Base-by-base conservation (phyloP, 2,329 filamentous ascomycete species). In the Arthrinium puccinioides region DNA sequence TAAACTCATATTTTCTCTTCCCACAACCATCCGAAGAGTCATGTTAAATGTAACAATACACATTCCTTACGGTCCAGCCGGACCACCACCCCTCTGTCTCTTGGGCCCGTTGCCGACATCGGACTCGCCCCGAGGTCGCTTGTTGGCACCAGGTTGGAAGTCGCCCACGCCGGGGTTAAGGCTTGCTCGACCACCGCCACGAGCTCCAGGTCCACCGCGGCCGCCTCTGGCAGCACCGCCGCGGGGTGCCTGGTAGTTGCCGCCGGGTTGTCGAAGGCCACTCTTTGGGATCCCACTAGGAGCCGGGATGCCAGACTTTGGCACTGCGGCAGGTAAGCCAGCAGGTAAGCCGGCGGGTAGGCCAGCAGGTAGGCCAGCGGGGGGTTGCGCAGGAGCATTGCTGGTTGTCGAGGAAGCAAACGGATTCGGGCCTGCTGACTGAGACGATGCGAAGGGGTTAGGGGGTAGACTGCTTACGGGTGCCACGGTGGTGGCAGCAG, bases 131-230 rank as follows among this genome's bases (percentile, higher is more conserved):
- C 73, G 63, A 15, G 69, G 63, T 24, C 74, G 63, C 56, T 78
- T 77, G 47, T 68, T 72, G n/a, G n/a, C n/a, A 16, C 72, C 70
- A 13, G 69, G 66, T 20, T 73, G 72, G 45, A 74, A 69, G 42
- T 72, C 70, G 40, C 72, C 70, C 11, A 66, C 72, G 9, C 61
- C 57, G 3, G 67, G 64, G 50, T 70, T 76, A 25, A 76, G 49
- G 20, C 45, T 61, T n/a, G 57, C 55, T 16, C 67, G 49, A 26
- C 50, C 53, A 6, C 56, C 56, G 5, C 59, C 59, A 40, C 64
- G 60, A 8, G 57, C 59, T 40, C 64, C 60, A 6, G 56, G 58
- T 32, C 58, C 56, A 13, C 57, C 58, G 4, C 57, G 55, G 8
- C 55, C 56, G 18, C 51, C 41, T 27, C 47, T 44, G 14, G 26